Evolutionary conservation across 768 basidiomycete species (phyloP), one percentile per base, ranked within the genome.

Genomic region (Leucocoprinus sp.): DNA sequence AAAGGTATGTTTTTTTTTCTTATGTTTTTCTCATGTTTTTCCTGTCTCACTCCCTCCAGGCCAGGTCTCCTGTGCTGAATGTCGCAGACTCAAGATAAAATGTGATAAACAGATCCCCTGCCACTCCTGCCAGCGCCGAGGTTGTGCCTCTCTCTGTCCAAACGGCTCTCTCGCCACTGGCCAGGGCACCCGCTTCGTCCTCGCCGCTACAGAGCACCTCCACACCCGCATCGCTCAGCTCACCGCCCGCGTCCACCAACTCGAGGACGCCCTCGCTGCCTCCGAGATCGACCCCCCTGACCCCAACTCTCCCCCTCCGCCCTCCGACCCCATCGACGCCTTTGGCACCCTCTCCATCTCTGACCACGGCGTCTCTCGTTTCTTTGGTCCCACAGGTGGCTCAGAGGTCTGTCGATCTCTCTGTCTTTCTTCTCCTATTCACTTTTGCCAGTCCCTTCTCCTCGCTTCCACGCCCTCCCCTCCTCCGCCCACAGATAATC

Each of bases 21-120:
- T 42, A 37, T n/a, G n/a, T n/a, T n/a, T n/a, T n/a, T n/a, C n/a
- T n/a, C n/a, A n/a, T n/a, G n/a, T n/a, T n/a, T n/a, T n/a, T n/a
- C n/a, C n/a, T n/a, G n/a, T n/a, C n/a, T n/a, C n/a, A n/a, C n/a
- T n/a, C n/a, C n/a, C n/a, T n/a, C n/a, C n/a, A n/a, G n/a, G n/a
- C n/a, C 44, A 85, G 72, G 80, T 85, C 60, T 82, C 79, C 60
- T 85, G 82, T 65, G 82, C 83, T 55, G 84, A 86, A 63, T 87
- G 84, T 71, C 77, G 84, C 36, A 75, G 84, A 54, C 68, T 87
- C 54, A 81, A 86, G 71, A 84, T 87, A 60, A 84, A 84, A 58
- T 87, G 84, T 66, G 82, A 85, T 74, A 86, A 85, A 67, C 74
- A 82, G 52, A 81, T 85, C 43, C 84, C 84, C 8, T 86, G 84